Conservation (phyloP, 2,329 filamentous ascomycete species). For the Dactylonectria estremocensis region DNA sequence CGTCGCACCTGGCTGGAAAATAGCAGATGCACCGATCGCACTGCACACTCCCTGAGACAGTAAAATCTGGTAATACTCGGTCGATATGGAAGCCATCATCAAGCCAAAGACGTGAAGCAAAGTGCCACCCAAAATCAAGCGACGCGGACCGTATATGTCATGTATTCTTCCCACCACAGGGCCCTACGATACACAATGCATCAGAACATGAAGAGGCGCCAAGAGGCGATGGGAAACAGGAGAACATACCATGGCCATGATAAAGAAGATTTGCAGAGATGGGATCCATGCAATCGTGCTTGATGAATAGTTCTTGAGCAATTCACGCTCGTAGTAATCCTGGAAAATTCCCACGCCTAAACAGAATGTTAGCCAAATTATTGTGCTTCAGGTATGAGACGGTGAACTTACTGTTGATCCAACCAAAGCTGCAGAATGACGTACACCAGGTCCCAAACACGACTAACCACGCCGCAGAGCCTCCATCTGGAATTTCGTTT, state of each 20-base stretch:
- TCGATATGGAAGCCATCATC: constrained; percentile 72
- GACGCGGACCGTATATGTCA: constrained; percentile 75
- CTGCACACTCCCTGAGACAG: constrained; percentile 58
- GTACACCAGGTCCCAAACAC: constrained; percentile 57
- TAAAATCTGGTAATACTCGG: constrained; percentile 58
- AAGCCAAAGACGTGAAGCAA: constrained; percentile 73
- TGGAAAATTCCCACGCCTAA: constrained; percentile 67
- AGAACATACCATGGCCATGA: constrained; percentile 61
- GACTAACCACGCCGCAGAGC: constrained; percentile 54
- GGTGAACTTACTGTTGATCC: constrained; percentile 59
- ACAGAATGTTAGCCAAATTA: neutral
- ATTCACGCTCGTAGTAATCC: constrained; percentile 67
- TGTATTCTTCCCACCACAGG: constrained; percentile 74
- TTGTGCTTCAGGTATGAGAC: rapidly evolving
- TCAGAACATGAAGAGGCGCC: neutral
- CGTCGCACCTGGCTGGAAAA: constrained; percentile 51
- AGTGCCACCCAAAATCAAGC: constrained; percentile 66
- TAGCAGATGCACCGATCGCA: constrained; percentile 51
- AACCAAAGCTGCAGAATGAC: constrained; percentile 58
- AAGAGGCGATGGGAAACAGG: neutral
- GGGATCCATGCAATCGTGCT: constrained; percentile 73
- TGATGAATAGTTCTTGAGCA: constrained; percentile 63
- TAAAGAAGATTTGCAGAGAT: constrained; percentile 67
- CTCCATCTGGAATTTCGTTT: constrained; percentile 42
- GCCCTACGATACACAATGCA: constrained; percentile 54